These are phyloP conservation scores for Phytophthora sojae DNA, from an alignment of 352 stramenopile species.

Conservation along the genomic window DNA sequence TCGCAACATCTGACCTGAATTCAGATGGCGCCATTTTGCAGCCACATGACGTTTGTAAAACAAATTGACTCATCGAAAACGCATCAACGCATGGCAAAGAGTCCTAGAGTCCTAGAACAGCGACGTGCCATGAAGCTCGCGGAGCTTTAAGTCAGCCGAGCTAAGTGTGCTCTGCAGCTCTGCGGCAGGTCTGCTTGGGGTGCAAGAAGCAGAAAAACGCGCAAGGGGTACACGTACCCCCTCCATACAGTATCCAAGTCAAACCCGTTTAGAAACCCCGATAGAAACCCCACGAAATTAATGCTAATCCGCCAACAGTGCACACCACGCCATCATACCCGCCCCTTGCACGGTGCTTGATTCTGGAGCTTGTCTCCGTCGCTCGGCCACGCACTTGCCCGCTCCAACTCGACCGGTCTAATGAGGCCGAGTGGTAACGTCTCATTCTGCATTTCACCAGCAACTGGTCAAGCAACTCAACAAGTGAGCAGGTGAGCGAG, in stretches of 20 bases:
- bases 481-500: conserved; percentile 7
- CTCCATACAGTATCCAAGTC: not conserved
- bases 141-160: no score
- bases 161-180: not conserved
- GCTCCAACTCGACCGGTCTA: not conserved
- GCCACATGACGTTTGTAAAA: not conserved
- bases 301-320: conserved; percentile 1
- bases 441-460: conserved; percentile 4
- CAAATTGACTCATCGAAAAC: not conserved
- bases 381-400: conserved; percentile 2
- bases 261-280: conserved; percentile 1
- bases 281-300: conserved; percentile 6
- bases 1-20: not conserved
- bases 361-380: not conserved
- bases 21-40: conserved; percentile 1
- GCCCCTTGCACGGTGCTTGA: not conserved
- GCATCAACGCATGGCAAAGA: no score
- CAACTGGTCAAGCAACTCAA: not conserved
- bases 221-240: not conserved
- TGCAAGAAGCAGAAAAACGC: conserved; percentile 4
- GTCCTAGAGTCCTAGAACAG: no score
- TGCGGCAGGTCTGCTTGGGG: not conserved
- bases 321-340: not conserved
- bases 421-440: not conserved
- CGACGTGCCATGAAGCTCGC: no score